phyloP scores from a whole-genome alignment of 2,329 filamentous ascomycete species.

The Conoideocrella luteorostrata region DNA sequence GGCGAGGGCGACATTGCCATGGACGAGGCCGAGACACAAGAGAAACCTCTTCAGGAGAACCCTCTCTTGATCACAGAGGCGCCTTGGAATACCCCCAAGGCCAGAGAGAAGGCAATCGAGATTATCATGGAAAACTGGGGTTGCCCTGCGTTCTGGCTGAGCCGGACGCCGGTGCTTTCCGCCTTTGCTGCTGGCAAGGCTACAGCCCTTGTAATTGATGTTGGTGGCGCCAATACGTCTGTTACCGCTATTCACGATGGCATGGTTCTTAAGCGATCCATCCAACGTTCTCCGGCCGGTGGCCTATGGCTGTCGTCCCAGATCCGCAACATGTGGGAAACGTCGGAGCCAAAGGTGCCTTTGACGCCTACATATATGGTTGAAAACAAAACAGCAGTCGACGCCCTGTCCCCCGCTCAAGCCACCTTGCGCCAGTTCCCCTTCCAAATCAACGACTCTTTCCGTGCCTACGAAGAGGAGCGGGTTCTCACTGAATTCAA shows the following conservation, averaged over 20 bases:
- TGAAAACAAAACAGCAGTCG: constrained; percentile 79
- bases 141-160: constrained; percentile 88
- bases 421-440: constrained; percentile 66
- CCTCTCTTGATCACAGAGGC: constrained; percentile 91
- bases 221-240: constrained; percentile 81
- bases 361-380: constrained; percentile 83
- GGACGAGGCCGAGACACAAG: constrained; percentile 47
- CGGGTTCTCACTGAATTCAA: constrained; percentile 94
- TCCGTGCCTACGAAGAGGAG: constrained; percentile 81
- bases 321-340: constrained; percentile 72
- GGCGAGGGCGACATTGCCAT: constrained; percentile 55
- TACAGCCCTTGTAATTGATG: constrained; percentile 84
- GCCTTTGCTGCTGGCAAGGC: constrained; percentile 91
- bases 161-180: constrained; percentile 80
- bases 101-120: constrained; percentile 89
- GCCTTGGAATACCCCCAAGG: constrained; percentile 83
- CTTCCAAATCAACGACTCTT: constrained; percentile 58
- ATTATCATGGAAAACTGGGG: constrained; percentile 97
- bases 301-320: constrained; percentile 89
- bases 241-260: constrained; percentile 92
- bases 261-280: constrained; percentile 84
- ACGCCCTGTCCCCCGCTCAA: constrained; percentile 74
- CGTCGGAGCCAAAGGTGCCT: constrained; percentile 61
- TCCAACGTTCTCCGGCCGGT: constrained; percentile 77
- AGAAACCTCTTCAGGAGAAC: constrained; percentile 81